These are phyloP conservation scores for Fraxinus floribunda DNA, from an alignment of 305 asterid genomes.

Conservation along the genomic window DNA sequence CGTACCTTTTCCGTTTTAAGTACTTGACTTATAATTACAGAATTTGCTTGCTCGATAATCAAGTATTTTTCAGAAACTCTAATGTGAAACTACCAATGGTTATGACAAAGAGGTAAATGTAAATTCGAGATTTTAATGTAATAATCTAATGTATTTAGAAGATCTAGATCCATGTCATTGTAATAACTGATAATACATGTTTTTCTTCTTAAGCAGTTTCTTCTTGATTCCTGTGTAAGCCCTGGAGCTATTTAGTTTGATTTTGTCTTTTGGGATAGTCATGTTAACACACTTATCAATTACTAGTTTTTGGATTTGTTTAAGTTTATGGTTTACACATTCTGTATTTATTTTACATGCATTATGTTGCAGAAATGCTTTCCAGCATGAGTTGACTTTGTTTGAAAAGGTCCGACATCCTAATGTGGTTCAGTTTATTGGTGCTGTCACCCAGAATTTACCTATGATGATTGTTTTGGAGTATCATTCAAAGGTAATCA, in stretches of 20 bases:
- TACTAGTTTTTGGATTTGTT: not conserved
- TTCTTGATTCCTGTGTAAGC: conserved; percentile 17
- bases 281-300: not conserved
- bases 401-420: conserved; percentile 97
- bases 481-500: conserved; percentile 70
- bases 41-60: not conserved
- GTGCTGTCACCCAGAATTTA: conserved; percentile 93
- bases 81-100: not conserved
- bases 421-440: conserved; percentile 91
- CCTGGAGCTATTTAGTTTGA: conserved; percentile 26
- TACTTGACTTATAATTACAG: not conserved
- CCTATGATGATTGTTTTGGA: conserved; percentile 98
- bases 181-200: not conserved
- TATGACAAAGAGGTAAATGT: not conserved
- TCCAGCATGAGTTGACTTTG: conserved; percentile 80
- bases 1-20: not conserved
- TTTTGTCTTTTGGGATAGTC: not conserved
- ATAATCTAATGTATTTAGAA: not conserved
- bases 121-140: not conserved
- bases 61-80: not conserved
- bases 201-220: not conserved
- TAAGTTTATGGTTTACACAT: not conserved
- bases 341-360: conserved; percentile 24
- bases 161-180: not conserved
- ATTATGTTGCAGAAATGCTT: conserved; percentile 64